phyloP scores from a whole-genome alignment of 106 monocot species.

The Gastrodia elata region DNA sequence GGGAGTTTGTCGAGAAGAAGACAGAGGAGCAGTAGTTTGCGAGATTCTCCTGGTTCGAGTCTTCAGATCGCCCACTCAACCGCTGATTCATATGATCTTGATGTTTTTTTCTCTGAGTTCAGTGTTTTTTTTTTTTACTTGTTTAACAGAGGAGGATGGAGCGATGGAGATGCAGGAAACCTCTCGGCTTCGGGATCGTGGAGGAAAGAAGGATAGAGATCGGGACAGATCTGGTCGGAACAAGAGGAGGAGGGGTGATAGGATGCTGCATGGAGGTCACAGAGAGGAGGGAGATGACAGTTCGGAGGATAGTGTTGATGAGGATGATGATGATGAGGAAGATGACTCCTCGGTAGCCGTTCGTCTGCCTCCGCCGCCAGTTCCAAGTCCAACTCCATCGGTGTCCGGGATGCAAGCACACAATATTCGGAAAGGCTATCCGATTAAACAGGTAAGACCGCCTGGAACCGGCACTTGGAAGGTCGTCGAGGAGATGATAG shows the following conservation, averaged over 20 bases:
- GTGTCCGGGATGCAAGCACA: conserved; percentile 15
- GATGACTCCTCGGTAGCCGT: conserved; percentile 31
- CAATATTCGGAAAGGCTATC: conserved; percentile 38
- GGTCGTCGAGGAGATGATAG: conserved; percentile 84
- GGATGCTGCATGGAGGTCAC: conserved; percentile 41
- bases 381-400: conserved; percentile 11
- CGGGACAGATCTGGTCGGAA: conserved; percentile 64
- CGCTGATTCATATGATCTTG: neutral
- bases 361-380: conserved; percentile 14
- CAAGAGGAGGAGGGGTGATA: conserved; percentile 74
- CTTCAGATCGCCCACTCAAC: neutral
- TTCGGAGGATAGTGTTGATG: conserved; percentile 64
- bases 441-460: conserved; percentile 24
- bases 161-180: conserved; percentile 61
- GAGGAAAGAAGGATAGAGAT: conserved; percentile 70
- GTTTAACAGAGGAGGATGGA: conserved; percentile 62
- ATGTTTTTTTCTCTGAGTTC: neutral
- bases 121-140: neutral
- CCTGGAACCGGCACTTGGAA: conserved; percentile 44
- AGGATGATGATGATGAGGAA: conserved; percentile 81
- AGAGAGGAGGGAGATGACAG: conserved; percentile 46
- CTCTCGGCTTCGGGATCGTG: conserved; percentile 49
- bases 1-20: conserved; percentile 39
- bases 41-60: conserved; percentile 54
- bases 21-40: conserved; percentile 30